phyloP scores from a whole-genome alignment of 2,329 filamentous ascomycete species.

The Berkeleyomyces basicola region DNA sequence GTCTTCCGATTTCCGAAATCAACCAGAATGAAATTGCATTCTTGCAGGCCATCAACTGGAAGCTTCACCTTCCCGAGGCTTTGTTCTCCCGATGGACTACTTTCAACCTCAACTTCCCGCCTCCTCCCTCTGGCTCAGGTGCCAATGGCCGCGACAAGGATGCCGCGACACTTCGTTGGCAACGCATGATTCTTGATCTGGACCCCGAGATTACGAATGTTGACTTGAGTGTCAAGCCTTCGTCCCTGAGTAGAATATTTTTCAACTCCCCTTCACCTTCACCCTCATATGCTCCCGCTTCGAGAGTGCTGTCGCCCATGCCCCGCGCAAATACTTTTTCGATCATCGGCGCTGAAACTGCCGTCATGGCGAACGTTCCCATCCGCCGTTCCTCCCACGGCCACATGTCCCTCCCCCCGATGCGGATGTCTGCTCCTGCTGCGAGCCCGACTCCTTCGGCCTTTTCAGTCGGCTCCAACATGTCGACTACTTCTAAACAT shows the following conservation, averaged over 20 bases:
- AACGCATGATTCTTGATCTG: slow-evolving; percentile 38
- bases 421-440: slow-evolving; percentile 37
- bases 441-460: slow-evolving; percentile 41
- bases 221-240: slow-evolving; percentile 19
- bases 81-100: slow-evolving; percentile 90
- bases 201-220: slow-evolving; percentile 43
- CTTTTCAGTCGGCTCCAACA: slow-evolving; percentile 38
- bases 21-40: slow-evolving; percentile 95
- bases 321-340: background rate
- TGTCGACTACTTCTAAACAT: slow-evolving; percentile 25
- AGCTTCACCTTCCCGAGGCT: slow-evolving; percentile 78
- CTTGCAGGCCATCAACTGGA: slow-evolving; percentile 79
- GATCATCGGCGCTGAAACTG: slow-evolving; percentile 1
- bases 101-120: slow-evolving; percentile 72
- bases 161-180: slow-evolving; percentile 33
- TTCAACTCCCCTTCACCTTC: background rate
- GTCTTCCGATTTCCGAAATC: slow-evolving; percentile 83
- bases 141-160: slow-evolving; percentile 19
- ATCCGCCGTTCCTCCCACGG: slow-evolving; percentile 24
- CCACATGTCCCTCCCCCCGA: slow-evolving; percentile 23
- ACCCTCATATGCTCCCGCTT: background rate
- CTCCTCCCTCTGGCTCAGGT: slow-evolving; percentile 45
- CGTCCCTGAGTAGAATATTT: background rate
- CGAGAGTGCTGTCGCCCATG: background rate
- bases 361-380: slow-evolving; percentile 17